Percentiles rank a stretch among this genome's conserved stretches.
phyloP scores from a whole-genome alignment of 2,329 filamentous ascomycete genomes.

The Peltaster fructicola region DNA sequence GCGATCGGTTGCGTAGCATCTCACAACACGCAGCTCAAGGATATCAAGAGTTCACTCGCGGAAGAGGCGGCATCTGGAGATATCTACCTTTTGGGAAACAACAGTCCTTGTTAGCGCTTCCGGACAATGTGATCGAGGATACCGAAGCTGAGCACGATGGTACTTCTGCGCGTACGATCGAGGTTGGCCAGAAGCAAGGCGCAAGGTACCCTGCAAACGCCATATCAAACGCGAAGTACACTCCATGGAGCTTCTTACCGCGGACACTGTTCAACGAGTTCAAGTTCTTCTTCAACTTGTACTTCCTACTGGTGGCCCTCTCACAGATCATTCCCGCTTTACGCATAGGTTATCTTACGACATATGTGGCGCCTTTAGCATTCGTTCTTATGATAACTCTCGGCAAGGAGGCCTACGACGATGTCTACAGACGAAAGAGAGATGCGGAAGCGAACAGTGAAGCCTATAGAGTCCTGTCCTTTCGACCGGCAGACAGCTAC shows the following conservation, averaged over 20 bases:
- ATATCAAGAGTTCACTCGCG: conserved; percentile 18
- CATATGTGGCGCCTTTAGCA: conserved; percentile 78
- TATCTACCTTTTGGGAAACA: conserved; percentile 12
- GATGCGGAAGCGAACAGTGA: conserved; percentile 93
- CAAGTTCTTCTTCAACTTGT: conserved; percentile 99
- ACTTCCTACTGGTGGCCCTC: conserved; percentile 85
- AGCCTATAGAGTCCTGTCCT: conserved; percentile 59
- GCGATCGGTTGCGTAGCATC: conserved; percentile 5
- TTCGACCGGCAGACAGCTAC: no score
- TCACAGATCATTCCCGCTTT: conserved; percentile 83
- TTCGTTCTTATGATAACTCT: conserved; percentile 87
- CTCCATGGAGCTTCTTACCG: conserved; percentile 81
- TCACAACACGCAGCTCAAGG: conserved; percentile 5
- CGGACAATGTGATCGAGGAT: conserved; percentile 17
- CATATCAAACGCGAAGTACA: conserved; percentile 96
- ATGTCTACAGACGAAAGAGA: conserved; percentile 67
- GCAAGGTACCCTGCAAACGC: conserved; percentile 74
- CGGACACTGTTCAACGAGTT: conserved; percentile 96
- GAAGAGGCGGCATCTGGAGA: conserved; percentile 11
- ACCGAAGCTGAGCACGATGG: conserved; percentile 34
- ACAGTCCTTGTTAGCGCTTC: conserved; percentile 11
- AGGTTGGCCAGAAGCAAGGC: conserved; percentile 56
- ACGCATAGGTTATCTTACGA: conserved; percentile 84
- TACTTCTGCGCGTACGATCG: conserved; percentile 54
- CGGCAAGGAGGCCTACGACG: conserved; percentile 89